Percentiles rank a stretch among this genome's conserved stretches.
Evolutionary conservation across 2,329 filamentous ascomycete species (phyloP).

Genomic region (Aureobasidium lini): DNA sequence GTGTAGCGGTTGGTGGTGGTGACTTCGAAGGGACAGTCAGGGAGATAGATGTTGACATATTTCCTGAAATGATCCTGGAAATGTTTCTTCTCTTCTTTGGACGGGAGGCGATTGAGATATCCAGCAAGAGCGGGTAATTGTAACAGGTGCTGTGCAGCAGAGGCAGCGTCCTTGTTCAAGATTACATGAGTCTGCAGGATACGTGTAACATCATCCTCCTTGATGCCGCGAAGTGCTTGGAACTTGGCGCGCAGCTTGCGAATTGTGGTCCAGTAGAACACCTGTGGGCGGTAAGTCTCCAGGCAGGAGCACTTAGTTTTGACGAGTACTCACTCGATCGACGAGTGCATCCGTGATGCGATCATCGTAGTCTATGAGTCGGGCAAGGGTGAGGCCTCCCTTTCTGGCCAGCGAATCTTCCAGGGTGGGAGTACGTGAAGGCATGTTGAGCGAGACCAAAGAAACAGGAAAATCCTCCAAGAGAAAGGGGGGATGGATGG

Average conservation of each 20-base stretch:
- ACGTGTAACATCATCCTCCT: slow-evolving; percentile 53
- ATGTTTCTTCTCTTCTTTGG: slow-evolving; percentile 74
- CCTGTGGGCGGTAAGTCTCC: slow-evolving; percentile 43
- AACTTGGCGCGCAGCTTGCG: slow-evolving; percentile 88
- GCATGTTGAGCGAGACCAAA: neutral
- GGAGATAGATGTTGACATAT: slow-evolving; percentile 87
- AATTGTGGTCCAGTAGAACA: slow-evolving; percentile 93
- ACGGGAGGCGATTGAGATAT: slow-evolving; percentile 60
- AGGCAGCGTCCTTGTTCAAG: slow-evolving; percentile 61
- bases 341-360: slow-evolving; percentile 90
- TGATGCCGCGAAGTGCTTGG: slow-evolving; percentile 72
- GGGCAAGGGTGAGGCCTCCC: slow-evolving; percentile 73
- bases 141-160: slow-evolving; percentile 66
- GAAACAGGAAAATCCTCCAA: neutral
- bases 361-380: slow-evolving; percentile 90
- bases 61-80: slow-evolving; percentile 79
- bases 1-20: slow-evolving; percentile 92
- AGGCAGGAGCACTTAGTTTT: neutral
- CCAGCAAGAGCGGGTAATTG: slow-evolving; percentile 65
- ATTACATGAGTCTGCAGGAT: slow-evolving; percentile 61
- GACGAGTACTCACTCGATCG: slow-evolving; percentile 66
- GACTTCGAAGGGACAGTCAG: slow-evolving; percentile 92
- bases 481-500: neutral
- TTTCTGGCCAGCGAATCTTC: slow-evolving; percentile 48
- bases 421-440: slow-evolving; percentile 29